Conservation (phyloP, 768 basidiomycete genomes). For the Macrolepiota dolichaula region DNA sequence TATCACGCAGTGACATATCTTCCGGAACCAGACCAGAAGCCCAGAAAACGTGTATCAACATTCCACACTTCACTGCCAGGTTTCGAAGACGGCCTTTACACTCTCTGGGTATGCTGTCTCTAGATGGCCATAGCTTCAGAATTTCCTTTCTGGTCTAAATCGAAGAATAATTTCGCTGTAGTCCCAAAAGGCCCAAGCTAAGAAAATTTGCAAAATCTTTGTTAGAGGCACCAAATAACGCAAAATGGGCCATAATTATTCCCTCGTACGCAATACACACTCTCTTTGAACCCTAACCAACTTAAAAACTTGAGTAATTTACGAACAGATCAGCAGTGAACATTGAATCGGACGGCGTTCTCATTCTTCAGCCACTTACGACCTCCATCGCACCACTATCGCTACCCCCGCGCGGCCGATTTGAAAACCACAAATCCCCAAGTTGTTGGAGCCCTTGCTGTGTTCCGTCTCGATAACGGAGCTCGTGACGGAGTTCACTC, state of each 20-base stretch:
- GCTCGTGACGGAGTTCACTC: not conserved
- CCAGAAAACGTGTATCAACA: constrained; percentile 5
- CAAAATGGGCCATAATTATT: not conserved
- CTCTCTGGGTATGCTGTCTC: not conserved
- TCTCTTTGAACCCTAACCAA: not conserved
- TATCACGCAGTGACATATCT: constrained; percentile 4
- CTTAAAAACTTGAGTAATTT: not conserved
- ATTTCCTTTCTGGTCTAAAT: not conserved
- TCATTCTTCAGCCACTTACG: not conserved
- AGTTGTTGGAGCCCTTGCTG: not conserved
- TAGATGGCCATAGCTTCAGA: not conserved
- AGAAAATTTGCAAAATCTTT: not conserved
- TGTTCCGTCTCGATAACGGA: not conserved
- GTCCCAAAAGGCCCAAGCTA: not conserved
- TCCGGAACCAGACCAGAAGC: not conserved
- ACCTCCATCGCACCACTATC: not conserved
- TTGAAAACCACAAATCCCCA: not conserved
- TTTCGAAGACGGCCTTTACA: constrained; percentile 2
- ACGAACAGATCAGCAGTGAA: not conserved
- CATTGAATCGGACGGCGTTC: not conserved
- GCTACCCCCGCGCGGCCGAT: not conserved
- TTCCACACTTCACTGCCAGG: not conserved
- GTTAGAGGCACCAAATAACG: not conserved
- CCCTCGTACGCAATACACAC: no score
- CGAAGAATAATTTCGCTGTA: not conserved